Conservation (phyloP, 306 rosid genomes). For the Ochetophila trinervis region DNA sequence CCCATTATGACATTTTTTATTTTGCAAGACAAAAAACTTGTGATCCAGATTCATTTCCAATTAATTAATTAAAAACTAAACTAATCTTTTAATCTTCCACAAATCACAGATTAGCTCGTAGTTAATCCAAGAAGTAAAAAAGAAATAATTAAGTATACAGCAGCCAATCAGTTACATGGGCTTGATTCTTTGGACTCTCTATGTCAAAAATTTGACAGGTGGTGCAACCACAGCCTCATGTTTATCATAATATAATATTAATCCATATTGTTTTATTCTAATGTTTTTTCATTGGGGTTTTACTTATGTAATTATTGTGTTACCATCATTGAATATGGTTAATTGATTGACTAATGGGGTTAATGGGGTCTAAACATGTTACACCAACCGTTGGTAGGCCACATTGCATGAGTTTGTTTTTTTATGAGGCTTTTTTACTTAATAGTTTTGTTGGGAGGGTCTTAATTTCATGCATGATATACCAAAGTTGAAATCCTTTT, state of each 20-base stretch:
- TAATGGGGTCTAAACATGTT: no score
- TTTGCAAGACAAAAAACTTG: background rate
- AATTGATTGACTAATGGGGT: background rate
- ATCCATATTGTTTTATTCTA: background rate
- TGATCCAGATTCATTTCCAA: slow-evolving; percentile 2
- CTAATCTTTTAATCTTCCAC: background rate
- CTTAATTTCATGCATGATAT: no score
- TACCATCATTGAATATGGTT: background rate
- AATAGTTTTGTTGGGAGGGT: no score
- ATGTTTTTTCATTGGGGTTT: no score
- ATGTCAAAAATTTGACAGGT: background rate
- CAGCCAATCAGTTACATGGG: background rate
- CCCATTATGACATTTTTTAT: background rate
- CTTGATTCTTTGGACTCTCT: background rate
- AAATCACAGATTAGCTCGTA: background rate
- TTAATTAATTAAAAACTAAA: background rate
- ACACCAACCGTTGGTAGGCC: no score
- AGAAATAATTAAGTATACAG: background rate
- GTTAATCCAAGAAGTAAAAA: background rate
- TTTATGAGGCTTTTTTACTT: no score
- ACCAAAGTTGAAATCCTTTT: no score
- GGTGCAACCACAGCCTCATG: slow-evolving; percentile 20
- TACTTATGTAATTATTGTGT: background rate
- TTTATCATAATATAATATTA: background rate
- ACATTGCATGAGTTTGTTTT: no score